These are phyloP conservation scores for Zygoascus meyerae DNA, from an alignment of 1,139 yeast genomes.

Conservation along the genomic window DNA sequence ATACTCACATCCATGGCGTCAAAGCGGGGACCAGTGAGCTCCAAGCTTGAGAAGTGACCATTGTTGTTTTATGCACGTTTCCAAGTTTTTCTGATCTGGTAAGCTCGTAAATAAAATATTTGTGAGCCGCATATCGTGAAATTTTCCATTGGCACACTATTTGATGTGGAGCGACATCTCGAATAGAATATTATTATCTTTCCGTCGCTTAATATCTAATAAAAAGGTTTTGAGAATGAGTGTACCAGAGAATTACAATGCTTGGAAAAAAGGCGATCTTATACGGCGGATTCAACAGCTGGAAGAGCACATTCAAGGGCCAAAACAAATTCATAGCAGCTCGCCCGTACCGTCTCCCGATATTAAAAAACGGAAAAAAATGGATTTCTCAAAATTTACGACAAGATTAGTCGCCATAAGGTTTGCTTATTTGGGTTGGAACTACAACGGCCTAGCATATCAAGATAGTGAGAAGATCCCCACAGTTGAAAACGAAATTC, in stretches of 20 bases:
- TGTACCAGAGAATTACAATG: constrained; percentile 33
- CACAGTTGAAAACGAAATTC: constrained; percentile 75
- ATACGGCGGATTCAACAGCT: constrained; percentile 45
- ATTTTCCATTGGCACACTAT: too few relatives aligned
- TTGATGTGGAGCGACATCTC: too few relatives aligned
- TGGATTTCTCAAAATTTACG: constrained; percentile 65
- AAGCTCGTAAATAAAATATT: too few relatives aligned
- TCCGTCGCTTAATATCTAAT: too few relatives aligned
- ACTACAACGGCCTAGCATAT: constrained; percentile 81
- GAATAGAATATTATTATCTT: too few relatives aligned
- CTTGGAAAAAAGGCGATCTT: constrained; percentile 51
- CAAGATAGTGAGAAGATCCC: constrained; percentile 68
- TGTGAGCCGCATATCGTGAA: too few relatives aligned
- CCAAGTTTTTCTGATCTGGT: too few relatives aligned
- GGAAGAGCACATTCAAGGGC: constrained; percentile 33
- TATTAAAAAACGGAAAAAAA: constrained; percentile 38
- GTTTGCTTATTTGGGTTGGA: constrained; percentile 74
- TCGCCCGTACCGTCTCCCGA: constrained; percentile 10
- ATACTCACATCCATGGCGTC: constrained; percentile 29
- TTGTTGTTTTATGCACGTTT: neutral
- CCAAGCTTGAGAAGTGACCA: constrained; percentile 27
- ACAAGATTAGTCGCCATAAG: constrained; percentile 69
- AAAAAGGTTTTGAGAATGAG: constrained; percentile 9
- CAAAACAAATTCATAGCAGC: neutral
- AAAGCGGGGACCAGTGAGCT: constrained; percentile 24